These are phyloP conservation scores for Pseudocohnilembus persalinus DNA, from an alignment of 169 alveolate species.

Conservation along the genomic window DNA sequence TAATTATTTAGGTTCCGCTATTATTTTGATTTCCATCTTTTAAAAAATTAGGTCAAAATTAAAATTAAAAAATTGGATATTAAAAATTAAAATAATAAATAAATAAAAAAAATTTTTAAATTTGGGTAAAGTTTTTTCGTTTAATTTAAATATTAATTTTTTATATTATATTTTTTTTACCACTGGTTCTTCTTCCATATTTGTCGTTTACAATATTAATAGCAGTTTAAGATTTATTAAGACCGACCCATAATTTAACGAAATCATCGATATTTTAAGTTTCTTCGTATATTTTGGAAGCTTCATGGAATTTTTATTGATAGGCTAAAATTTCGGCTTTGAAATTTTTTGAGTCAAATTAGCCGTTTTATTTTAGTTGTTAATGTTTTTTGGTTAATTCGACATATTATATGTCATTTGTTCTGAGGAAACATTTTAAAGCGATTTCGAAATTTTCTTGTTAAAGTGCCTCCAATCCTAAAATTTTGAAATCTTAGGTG, in stretches of 20 bases:
- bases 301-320: slow-evolving; percentile 45
- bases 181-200: neutral
- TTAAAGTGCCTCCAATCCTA: slow-evolving; percentile 87
- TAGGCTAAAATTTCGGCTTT: slow-evolving; percentile 79
- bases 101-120: no score
- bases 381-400: slow-evolving; percentile 75
- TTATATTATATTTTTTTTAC: neutral
- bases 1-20: no score
- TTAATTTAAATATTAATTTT: no score
- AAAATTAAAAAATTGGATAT: no score
- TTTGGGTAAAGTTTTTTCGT: no score
- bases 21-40: no score
- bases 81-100: no score
- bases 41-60: no score
- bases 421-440: slow-evolving; percentile 72
- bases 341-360: slow-evolving; percentile 60
- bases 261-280: slow-evolving; percentile 31
- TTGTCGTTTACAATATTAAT: neutral
- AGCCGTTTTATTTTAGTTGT: slow-evolving; percentile 55
- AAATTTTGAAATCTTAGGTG: slow-evolving; percentile 84
- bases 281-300: slow-evolving; percentile 54
- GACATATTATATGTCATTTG: slow-evolving; percentile 77
- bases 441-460: slow-evolving; percentile 80
- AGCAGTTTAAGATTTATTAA: neutral
- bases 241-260: neutral